Evolutionary conservation across 768 basidiomycete genomes (phyloP), one percentile per base, ranked within the genome.

Genomic region (Rhodotorula sphaerocarpa): DNA sequence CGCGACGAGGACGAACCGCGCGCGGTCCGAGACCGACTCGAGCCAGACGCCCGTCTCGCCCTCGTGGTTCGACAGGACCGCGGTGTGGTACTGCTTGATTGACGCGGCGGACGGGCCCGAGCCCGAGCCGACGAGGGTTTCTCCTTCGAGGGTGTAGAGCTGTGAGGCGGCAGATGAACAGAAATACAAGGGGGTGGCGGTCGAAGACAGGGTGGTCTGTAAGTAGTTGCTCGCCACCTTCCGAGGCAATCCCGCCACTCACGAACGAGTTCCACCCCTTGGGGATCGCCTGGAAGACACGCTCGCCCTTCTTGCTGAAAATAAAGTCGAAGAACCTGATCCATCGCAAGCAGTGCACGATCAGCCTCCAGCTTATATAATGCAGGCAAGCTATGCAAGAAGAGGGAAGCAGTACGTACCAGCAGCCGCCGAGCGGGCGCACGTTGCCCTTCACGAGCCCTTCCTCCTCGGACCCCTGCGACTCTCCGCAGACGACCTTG

Each of bases 211-310:
- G n/a, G n/a, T n/a, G n/a, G n/a, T n/a, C n/a, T n/a, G n/a, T n/a
- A n/a, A n/a, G n/a, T n/a, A n/a, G n/a, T n/a, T n/a, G n/a, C n/a
- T n/a, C n/a, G n/a, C n/a, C n/a, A n/a, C n/a, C n/a, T n/a, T n/a
- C n/a, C n/a, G n/a, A n/a, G n/a, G n/a, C n/a, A n/a, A n/a, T n/a
- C n/a, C n/a, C n/a, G n/a, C 28, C 12, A 48, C 85, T 66, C 72
- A 88, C 88, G 73, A 96, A 95, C 0, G 87, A 75, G 10, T 90
- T 95, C 93, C 93, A 97, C 23, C 85, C 86, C n/a, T 72, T 67
- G 84, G 88, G 91, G 44, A 96, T 79, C 15, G 85, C 82, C 73
- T 92, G 92, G 78, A 88, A 93, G 34, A 89, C 80, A 34, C 73
- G 78, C 30, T 73, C 74, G 3, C 81, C 83, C 34, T 82, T 79